Base-by-base conservation (phyloP, 2,329 filamentous ascomycete genomes). In the Aspergillus terreus region DNA sequence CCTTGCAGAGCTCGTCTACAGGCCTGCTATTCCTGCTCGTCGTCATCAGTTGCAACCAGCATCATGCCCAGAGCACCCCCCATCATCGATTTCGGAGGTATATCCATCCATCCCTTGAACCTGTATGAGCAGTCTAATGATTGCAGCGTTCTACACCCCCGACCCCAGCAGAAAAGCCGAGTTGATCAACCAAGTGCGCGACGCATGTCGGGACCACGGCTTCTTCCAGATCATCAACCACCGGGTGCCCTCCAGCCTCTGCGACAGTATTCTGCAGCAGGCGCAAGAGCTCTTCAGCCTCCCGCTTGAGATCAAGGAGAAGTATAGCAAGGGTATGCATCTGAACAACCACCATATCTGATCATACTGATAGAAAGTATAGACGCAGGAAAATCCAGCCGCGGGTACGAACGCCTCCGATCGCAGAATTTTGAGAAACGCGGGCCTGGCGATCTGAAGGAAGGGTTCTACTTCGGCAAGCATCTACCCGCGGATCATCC, bases 141-240 rank as follows among this genome's bases (percentile, higher is more conserved):
- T 23, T 38, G 14, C 44, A 52, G 51, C 30, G 11, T 54, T 38
- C 46, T 47, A 49, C 33, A 21, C 30, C 14, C 11, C 19, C 38
- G 44, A 55, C 41, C 30, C 40, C n/a, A 19, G 12, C 12, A 40
- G 33, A 6, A 55, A 53, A 40, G 46, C 45, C 47, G 11, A 17
- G 2, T 44, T 52, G 11, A 21, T 52, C 11, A 36, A 27, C 3
- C 49, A 73, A 43, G 67, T 78, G 30, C 68, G 74, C 5, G 57
- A 66, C 27, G 74, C 74, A 46, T 78, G 76, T 55, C 63, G 71
- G 15, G 73, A 67, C 57, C 79, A 69, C 32, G 79, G 79, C 4
- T 82, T 82, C 64, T 81, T 82, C 65, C 78, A 80, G 57, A 72
- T 82, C 46, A 69, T 70, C 6, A 75, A 75, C 9, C 79, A 82